Conservation (phyloP, 106 monocot species). For the Dendrobium huoshanense region DNA sequence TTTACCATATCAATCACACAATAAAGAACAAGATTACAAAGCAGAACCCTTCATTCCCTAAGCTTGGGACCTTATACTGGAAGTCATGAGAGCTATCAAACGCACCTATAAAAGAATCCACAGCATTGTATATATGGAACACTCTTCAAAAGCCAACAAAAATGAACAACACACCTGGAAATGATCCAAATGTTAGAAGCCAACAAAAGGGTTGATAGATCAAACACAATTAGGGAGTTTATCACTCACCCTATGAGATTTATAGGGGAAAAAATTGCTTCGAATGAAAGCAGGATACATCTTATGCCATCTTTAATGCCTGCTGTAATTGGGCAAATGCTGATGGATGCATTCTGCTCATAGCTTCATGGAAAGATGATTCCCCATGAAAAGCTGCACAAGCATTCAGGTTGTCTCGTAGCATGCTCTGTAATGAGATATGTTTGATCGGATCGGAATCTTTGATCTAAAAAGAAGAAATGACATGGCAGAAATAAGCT, state of each 20-base stretch:
- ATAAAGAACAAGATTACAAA: neutral
- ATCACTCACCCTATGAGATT: neutral
- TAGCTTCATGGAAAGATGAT: constrained; percentile 70
- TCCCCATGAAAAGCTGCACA: constrained; percentile 82
- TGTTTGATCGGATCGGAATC: constrained; percentile 92
- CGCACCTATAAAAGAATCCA: neutral
- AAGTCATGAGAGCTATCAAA: neutral
- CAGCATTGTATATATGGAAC: constrained; percentile 10
- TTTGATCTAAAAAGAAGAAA: constrained; percentile 45
- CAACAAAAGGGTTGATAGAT: neutral
- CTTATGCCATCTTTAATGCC: constrained; percentile 70
- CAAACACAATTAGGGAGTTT: neutral
- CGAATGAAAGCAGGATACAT: neutral
- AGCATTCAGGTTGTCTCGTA: constrained; percentile 82
- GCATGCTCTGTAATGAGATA: constrained; percentile 65
- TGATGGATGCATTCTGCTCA: constrained; percentile 87
- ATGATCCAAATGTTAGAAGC: neutral
- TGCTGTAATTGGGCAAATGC: constrained; percentile 89
- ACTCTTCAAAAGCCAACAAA: constrained; percentile 1
- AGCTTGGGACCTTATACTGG: constrained; percentile 3
- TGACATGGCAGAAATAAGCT: neutral
- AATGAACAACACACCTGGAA: neutral
- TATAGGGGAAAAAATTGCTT: neutral
- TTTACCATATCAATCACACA: neutral
- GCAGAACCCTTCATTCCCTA: neutral